Percentiles rank a stretch among this genome's conserved stretches.
Conservation (phyloP, 805 yeast genomes). For the Priceomyces fermenticarens region DNA sequence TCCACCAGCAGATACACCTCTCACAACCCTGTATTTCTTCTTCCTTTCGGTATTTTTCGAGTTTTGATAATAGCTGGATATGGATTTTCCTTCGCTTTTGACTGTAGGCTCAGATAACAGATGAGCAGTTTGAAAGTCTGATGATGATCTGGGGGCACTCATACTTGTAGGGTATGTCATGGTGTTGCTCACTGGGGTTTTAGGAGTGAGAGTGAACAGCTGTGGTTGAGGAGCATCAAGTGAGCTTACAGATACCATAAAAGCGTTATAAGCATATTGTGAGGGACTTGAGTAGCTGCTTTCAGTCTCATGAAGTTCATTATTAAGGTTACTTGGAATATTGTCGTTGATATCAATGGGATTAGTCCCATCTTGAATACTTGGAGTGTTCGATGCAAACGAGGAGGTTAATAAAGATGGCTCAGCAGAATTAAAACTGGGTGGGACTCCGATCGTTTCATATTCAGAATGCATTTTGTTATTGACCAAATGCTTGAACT, state of each 20-base stretch:
- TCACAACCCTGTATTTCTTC: constrained; percentile 40
- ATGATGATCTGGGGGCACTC: constrained; percentile 1
- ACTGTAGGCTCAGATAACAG: background rate
- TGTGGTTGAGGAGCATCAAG: constrained; percentile 7
- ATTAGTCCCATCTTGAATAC: background rate
- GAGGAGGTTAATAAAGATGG: constrained; percentile 6
- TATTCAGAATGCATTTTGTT: constrained; percentile 2
- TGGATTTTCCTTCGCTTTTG: background rate
- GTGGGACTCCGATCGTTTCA: background rate
- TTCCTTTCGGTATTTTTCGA: constrained; percentile 1
- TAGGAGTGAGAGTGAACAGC: background rate
- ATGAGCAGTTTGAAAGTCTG: constrained; percentile 1
- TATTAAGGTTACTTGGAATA: background rate
- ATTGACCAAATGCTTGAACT: constrained; percentile 3
- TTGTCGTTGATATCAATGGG: background rate
- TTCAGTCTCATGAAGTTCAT: background rate
- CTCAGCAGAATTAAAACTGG: constrained; percentile 1
- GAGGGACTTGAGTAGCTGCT: constrained; percentile 2
- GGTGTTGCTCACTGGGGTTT: background rate
- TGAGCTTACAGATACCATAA: constrained; percentile 4
- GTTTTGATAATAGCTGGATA: background rate
- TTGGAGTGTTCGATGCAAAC: constrained; percentile 1
- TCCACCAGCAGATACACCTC: constrained; percentile 62
- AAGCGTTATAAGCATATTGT: constrained; percentile 1
- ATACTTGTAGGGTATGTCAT: background rate